Evolutionary conservation across 202 grass and related monocot genomes (phyloP).

Genomic region (Brachypodium distachyon): DNA sequence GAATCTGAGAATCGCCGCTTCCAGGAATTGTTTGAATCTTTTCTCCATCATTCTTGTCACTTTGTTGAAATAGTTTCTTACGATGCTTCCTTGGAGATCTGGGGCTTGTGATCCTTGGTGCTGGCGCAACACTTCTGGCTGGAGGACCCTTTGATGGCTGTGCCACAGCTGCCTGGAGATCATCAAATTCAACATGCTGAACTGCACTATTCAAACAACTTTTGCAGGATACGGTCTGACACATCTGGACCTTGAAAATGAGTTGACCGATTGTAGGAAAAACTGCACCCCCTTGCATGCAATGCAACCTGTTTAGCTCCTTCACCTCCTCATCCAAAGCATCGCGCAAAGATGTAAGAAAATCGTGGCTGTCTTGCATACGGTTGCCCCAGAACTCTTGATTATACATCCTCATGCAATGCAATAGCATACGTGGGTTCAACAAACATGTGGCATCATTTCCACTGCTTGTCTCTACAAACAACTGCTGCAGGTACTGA

Average conservation of each 20-base stretch:
- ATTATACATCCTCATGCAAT: slow-evolving; percentile 17
- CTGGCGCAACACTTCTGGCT: slow-evolving; percentile 18
- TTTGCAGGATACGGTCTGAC: slow-evolving; percentile 25
- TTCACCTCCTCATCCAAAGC: slow-evolving; percentile 29
- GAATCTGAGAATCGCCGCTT: too few species aligned
- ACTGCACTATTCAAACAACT: slow-evolving; percentile 31
- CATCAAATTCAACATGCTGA: slow-evolving; percentile 18
- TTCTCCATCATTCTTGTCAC: neutral
- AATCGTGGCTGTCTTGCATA: slow-evolving; percentile 66
- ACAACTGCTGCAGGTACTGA: slow-evolving; percentile 31
- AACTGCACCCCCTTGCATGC: neutral
- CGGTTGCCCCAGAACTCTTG: neutral
- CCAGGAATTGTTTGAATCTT: slow-evolving; percentile 10
- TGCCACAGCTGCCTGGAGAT: slow-evolving; percentile 34
- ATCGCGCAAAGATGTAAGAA: slow-evolving; percentile 40
- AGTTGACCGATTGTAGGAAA: slow-evolving; percentile 21
- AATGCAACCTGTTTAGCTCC: neutral
- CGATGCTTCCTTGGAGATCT: slow-evolving; percentile 19
- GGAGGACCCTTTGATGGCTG: neutral
- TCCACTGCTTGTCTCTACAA: slow-evolving; percentile 29
- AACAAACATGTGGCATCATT: slow-evolving; percentile 15
- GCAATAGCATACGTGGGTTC: slow-evolving; percentile 25
- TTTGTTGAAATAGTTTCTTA: slow-evolving; percentile 11
- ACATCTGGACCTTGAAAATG: slow-evolving; percentile 38
- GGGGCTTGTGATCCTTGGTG: slow-evolving; percentile 6